Percentiles rank a stretch among this genome's conserved stretches.
These are phyloP conservation scores for Lactuca saligna DNA, from an alignment of 129 eudicot genomes.

Conservation along the genomic window DNA sequence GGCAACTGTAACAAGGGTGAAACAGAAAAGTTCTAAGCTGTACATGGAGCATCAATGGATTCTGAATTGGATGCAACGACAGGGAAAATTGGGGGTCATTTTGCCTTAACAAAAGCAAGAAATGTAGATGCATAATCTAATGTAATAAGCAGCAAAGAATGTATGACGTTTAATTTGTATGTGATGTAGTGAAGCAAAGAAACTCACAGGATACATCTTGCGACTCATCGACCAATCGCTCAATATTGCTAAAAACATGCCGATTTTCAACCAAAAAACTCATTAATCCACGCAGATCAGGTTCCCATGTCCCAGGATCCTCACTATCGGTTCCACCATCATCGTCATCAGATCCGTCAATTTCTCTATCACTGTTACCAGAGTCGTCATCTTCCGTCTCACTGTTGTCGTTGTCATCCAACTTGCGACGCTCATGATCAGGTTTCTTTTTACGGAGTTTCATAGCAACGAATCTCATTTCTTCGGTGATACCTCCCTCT, in stretches of 20 bases:
- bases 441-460: constrained; percentile 49
- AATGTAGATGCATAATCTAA: neutral
- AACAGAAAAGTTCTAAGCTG: constrained; percentile 4
- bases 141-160: neutral
- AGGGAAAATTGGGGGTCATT: neutral
- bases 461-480: constrained; percentile 96
- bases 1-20: constrained; percentile 38
- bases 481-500: constrained; percentile 74
- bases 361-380: constrained; percentile 18
- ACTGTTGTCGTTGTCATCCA: neutral
- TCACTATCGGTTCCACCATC: constrained; percentile 16
- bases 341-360: constrained; percentile 13
- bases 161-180: neutral
- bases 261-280: constrained; percentile 78
- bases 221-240: constrained; percentile 78
- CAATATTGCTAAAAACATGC: constrained; percentile 63
- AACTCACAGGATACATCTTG: constrained; percentile 87
- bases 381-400: neutral
- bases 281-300: constrained; percentile 66
- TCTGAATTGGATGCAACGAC: neutral
- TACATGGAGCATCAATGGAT: neutral
- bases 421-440: constrained; percentile 12
- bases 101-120: no score
- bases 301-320: constrained; percentile 54
- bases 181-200: neutral